Evolutionary conservation across 306 rosid genomes (phyloP), one percentile per base, ranked within the genome.

Genomic region (Notholithocarpus densiflorus): DNA sequence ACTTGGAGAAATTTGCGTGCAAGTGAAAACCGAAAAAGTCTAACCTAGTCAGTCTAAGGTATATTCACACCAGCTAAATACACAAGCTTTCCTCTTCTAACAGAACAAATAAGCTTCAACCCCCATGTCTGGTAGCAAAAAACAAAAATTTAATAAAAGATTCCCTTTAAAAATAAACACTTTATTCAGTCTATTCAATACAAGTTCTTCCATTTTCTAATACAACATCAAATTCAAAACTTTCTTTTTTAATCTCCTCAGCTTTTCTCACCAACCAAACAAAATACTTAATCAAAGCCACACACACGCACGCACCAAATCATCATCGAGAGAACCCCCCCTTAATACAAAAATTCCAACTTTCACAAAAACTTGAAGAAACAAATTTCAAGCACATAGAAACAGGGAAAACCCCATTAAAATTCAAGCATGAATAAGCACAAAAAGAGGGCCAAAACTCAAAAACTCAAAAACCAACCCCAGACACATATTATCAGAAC

Each of bases 351-450:
- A 29, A 59, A 23, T 68, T 15, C 27, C 54, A 37, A 5, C 20
- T n/a, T 52, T 31, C 2, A 43, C 52, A 18, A 45, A 53, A 17
- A 18, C 51, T 57, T 19, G 57, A 72, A 32, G 2, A 72, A 69
- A 64, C 4, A 66, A 68, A 74, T 53, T 53, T 13, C 27, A 40
- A 78, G 72, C 59, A 26, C 24, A 68, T 1, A 57, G 57, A 69
- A 24, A 74, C 4, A 14, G 18, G 45, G 51, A 73, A 13, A 74
- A 65, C 9, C 34, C 72, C 75, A 20, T 13, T 62, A 73, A 66
- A 79, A 40, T 55, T 13, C 66, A 83, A 62, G 73, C 86, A 68
- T 65, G 82, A 80, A 86, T 43, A 71, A 12, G 45, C 6, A 54
- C 31, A 19, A 66, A 51, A 72, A 59, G 56, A 40, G 45, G 10